Percentiles rank a stretch among this genome's conserved stretches.
phyloP scores from a whole-genome alignment of 306 rosid genomes.

The Pterocarpus macrocarpus region DNA sequence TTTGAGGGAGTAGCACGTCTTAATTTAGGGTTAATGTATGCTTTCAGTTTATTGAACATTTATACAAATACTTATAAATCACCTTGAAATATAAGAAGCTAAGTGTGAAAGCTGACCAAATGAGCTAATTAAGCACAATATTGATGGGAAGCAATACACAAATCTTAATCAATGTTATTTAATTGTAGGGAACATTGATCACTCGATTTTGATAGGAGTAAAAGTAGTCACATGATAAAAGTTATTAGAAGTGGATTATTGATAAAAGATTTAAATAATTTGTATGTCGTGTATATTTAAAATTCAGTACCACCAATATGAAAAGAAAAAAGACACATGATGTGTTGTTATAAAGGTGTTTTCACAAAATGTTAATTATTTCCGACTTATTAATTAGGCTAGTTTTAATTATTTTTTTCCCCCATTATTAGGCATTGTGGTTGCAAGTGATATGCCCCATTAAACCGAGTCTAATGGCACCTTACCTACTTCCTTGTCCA shows the following conservation, averaged over 20 bases:
- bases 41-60: no score
- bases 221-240: not conserved
- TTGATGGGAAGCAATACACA: not conserved
- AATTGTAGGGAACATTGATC: slow-evolving; percentile 25
- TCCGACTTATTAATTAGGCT: slow-evolving; percentile 44
- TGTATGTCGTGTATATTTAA: no score
- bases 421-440: slow-evolving; percentile 56
- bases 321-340: not conserved
- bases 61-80: no score
- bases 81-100: no score
- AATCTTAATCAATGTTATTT: slow-evolving; percentile 5
- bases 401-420: slow-evolving; percentile 40
- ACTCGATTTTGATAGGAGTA: slow-evolving; percentile 23
- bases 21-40: no score
- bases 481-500: slow-evolving; percentile 66
- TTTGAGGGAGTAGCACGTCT: no score
- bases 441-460: slow-evolving; percentile 75
- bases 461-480: slow-evolving; percentile 52
- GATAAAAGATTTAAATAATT: no score
- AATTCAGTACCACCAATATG: no score
- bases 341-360: not conserved
- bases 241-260: no score
- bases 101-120: no score
- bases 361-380: slow-evolving; percentile 38
- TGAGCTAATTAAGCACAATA: no score